These are phyloP conservation scores for Spiraea crenata DNA, from an alignment of 331 rosid species.

Conservation along the genomic window DNA sequence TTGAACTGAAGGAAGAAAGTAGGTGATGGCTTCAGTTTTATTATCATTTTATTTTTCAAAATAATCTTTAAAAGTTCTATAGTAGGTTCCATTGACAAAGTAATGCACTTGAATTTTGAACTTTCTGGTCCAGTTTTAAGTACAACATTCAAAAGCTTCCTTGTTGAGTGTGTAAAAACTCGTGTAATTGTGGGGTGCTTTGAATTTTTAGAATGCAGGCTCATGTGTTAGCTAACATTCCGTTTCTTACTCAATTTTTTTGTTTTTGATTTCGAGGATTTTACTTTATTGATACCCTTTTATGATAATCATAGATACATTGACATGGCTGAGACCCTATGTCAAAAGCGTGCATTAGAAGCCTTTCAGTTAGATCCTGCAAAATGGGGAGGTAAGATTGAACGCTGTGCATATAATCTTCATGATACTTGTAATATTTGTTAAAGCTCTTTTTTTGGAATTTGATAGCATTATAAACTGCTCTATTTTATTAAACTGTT, in stretches of 20 bases:
- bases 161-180: too few relatives aligned
- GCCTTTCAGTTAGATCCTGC: conserved; percentile 74
- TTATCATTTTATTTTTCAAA: too few relatives aligned
- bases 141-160: too few relatives aligned
- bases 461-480: neutral
- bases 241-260: neutral
- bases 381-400: conserved; percentile 76
- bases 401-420: too few relatives aligned
- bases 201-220: neutral
- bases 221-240: neutral
- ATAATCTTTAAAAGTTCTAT: too few relatives aligned
- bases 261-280: conserved; percentile 7
- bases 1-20: neutral
- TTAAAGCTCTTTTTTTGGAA: neutral
- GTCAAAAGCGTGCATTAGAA: conserved; percentile 84
- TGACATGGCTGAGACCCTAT: conserved; percentile 78
- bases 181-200: too few relatives aligned
- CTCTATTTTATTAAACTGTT: neutral
- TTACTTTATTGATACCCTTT: neutral
- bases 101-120: too few relatives aligned
- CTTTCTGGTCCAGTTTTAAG: too few relatives aligned
- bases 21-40: neutral
- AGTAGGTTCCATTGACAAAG: too few relatives aligned
- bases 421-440: neutral
- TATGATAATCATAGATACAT: conserved; percentile 47